Evolutionary conservation across 2,329 filamentous ascomycete genomes (phyloP).

Genomic region (Ceratocystis albifundus): DNA sequence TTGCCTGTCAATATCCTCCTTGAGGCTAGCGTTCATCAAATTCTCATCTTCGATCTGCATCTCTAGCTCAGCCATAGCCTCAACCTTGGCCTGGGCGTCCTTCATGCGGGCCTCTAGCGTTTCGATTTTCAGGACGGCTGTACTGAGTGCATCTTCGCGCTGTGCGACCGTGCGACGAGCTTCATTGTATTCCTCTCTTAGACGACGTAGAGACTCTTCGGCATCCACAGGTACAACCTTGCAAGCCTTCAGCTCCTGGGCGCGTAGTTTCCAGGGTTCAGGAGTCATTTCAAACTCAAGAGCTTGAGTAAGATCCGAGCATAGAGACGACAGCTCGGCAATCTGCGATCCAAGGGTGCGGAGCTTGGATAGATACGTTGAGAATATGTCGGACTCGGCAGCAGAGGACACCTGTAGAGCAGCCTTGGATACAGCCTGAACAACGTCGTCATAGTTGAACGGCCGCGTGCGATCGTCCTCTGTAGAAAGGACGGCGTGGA

Average conservation of each 20-base stretch:
- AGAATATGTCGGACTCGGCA: conserved; percentile 58
- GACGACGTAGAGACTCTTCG: conserved; percentile 69
- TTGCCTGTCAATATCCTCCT: conserved; percentile 54
- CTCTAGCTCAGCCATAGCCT: conserved; percentile 55
- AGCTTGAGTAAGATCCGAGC: conserved; percentile 58
- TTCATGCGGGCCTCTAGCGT: conserved; percentile 79
- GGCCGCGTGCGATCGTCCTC: conserved; percentile 61
- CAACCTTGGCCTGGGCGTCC: conserved; percentile 67
- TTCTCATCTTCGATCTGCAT: conserved; percentile 44
- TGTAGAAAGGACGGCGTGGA: conserved; percentile 51
- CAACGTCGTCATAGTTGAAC: conserved; percentile 55
- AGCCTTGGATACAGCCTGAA: conserved; percentile 49
- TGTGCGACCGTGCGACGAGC: conserved; percentile 59
- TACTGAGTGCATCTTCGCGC: conserved; percentile 73
- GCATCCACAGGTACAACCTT: conserved; percentile 71
- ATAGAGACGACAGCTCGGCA: conserved; percentile 57
- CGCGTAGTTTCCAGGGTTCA: conserved; percentile 73
- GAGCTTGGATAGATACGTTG: conserved; percentile 55
- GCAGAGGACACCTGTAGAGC: conserved; percentile 33
- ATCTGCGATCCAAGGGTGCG: conserved; percentile 53
- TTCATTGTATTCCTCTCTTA: conserved; percentile 71
- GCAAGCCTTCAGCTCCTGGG: conserved; percentile 68
- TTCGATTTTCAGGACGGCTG: conserved; percentile 83
- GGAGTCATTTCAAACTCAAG: conserved; percentile 66
- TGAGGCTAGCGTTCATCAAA: conserved; percentile 41